Conservation (phyloP, 495 filamentous ascomycete genomes). For the Daldinia concentrica region DNA sequence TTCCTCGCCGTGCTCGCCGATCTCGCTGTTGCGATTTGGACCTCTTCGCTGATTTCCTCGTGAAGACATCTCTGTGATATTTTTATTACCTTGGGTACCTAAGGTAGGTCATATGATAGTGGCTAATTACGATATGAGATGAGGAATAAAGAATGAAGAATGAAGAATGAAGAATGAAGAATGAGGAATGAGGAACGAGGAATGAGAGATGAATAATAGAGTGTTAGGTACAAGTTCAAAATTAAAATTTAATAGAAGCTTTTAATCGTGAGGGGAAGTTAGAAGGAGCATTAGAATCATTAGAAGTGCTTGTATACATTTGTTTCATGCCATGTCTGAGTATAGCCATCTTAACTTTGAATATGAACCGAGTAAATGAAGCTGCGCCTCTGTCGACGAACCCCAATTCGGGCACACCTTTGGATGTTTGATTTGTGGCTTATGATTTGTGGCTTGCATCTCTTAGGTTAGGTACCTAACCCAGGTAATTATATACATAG, state of each 20-base stretch:
- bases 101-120: background rate
- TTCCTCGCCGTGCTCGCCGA: constrained; percentile 58
- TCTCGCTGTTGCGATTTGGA: constrained; percentile 59
- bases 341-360: background rate
- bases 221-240: too few species aligned
- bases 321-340: constrained; percentile 18
- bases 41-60: constrained; percentile 57
- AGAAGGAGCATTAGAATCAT: constrained; percentile 1
- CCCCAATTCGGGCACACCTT: background rate
- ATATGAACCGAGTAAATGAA: too few species aligned
- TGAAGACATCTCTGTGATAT: constrained; percentile 51
- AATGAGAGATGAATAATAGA: background rate
- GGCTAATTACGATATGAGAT: background rate
- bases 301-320: background rate
- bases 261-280: background rate
- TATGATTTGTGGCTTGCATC: background rate
- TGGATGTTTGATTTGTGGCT: background rate
- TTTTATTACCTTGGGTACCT: background rate
- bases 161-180: background rate
- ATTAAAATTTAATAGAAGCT: too few species aligned
- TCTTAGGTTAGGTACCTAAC: background rate
- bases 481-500: too few species aligned
- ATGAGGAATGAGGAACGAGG: background rate
- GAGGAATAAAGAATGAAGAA: background rate
- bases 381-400: too few species aligned